Base-by-base conservation (phyloP, 2,329 filamentous ascomycete species). In the Penicillium sp. region DNA sequence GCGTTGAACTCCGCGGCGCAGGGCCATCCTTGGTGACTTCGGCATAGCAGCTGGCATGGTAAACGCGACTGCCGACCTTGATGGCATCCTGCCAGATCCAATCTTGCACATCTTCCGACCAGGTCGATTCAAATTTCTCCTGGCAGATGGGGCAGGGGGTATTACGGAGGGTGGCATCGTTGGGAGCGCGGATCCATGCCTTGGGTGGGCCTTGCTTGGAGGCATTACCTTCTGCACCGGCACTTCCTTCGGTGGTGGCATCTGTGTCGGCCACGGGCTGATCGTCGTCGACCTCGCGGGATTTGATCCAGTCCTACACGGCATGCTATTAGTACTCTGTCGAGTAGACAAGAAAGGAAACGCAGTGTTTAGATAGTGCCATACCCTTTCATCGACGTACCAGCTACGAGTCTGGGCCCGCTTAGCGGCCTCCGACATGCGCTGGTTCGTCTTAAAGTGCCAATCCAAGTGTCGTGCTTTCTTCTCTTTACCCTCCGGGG, bases 401-500 rank as follows among this genome's bases (percentile, higher is more conserved):
- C 93, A 98, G 76, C 92, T 96, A 37, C 95, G 89, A 72, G 96
- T 93, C 69, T 96, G 91, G 35, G 91, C 93, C 63, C 92, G 86
- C 74, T 92, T 94, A 71, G 92, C 88, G 14, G 91, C 89, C 68
- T 98, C 94, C 2, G 88, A 88, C 78, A 96, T 92, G 49, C 93
- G 89, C 71, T 93, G 90, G 72, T 97, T 94, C 26, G 94, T 93
- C 59, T 90, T 89, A 80, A 99, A 99, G 77, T 99, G 95, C 95
- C 95, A 99, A 78, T 99, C 95, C 82, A 99, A 89, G 74, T 99
- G 95, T 3, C 89, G 87, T 26, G 89, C 91, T 80, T 98, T 98
- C 81, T 90, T 91, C 73, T 89, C 88, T 70, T 87, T 90, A 13
- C 94, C 94, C 65, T 91, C 87, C 13, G 88, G 86, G 52, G 91